phyloP scores from a whole-genome alignment of 192 early-diverging fungal genomes.

The Coemansia sp. region DNA sequence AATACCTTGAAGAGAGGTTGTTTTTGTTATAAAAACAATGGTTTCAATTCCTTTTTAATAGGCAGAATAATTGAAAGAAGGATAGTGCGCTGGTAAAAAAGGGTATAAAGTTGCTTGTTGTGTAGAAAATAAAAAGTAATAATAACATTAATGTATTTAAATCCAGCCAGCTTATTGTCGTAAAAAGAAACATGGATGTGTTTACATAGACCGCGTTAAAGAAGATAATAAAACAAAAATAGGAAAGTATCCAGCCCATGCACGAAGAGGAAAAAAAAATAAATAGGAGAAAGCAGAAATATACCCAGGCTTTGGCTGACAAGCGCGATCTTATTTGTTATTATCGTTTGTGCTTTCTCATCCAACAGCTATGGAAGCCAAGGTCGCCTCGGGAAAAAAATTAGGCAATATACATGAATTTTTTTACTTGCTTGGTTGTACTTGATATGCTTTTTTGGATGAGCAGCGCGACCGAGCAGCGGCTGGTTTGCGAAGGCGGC shows the following conservation, averaged over 20 bases:
- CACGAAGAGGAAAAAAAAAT: conserved; percentile 4
- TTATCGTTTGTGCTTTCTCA: neutral
- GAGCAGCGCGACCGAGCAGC: neutral
- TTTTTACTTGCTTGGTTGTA: neutral
- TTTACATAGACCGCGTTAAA: conserved; percentile 8
- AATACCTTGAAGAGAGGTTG: neutral
- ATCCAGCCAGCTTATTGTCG: neutral
- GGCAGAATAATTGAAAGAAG: neutral
- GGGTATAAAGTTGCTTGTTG: neutral
- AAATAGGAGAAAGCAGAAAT: neutral
- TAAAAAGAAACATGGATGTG: neutral
- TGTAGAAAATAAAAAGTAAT: conserved; percentile 3
- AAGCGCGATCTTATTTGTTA: neutral
- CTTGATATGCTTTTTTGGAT: neutral
- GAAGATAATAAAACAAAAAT: conserved; percentile 6
- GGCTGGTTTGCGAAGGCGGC: neutral
- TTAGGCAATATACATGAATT: neutral
- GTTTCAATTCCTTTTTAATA: conserved; percentile 1
- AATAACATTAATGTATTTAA: conserved; percentile 7
- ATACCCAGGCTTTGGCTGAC: neutral
- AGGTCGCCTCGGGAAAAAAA: neutral
- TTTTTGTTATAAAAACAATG: neutral
- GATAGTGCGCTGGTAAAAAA: neutral
- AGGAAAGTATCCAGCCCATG: neutral
- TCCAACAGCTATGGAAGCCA: neutral